Base-by-base conservation (phyloP, 2,329 filamentous ascomycete species). In the Ophiocordyceps camponoti-floridani region DNA sequence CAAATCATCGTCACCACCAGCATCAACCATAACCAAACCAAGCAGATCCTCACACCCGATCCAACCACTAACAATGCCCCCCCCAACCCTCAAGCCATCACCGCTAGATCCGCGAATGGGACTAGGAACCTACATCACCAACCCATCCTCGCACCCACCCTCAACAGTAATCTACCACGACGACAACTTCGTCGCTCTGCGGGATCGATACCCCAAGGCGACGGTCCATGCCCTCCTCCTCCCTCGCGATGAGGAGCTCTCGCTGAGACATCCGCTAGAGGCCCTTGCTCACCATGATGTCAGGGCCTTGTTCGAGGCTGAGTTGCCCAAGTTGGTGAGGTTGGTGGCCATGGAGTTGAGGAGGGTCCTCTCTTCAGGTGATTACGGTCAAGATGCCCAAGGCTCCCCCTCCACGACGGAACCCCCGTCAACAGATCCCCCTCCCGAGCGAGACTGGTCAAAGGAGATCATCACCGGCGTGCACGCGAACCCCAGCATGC, bases 401-500 rank as follows among this genome's bases (percentile, higher is more conserved):
- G 31, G 2, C 31, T 2, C 5, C 12, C 14, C 31, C 5, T 33
- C 31, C 10, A n/a, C n/a, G n/a, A n/a, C n/a, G n/a, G n/a, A n/a
- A 4, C 31, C 31, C 10, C 31, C 10, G 4, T 12, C 31, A 12
- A 33, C 10, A 33, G 31, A 33, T 12, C n/a, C 10, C 12, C n/a
- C 31, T 0, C 49, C 56, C 0, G 88, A 87, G 0, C 72, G 89
- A 23, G 79, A 95, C 62, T 96, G 87, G 84, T 62, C 67, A 38
- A 64, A 66, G 12, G 85, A 91, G 26, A 71, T 96, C 43, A 73
- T 75, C 43, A 73, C 79, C 18, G 91, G 91, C 13, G 73, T 94
- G 8, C 91, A 98, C 63, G 82, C 85, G 3, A 77, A 81, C 52
- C 91, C 91, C 3, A 88, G 82, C 46, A 96, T 98, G 91, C 80